A percentile compares a stretch with the other conserved stretches of the same genome.
Conservation (phyloP, 108 stramenopile genomes). For the Pseudonitzschia delicatissima region DNA sequence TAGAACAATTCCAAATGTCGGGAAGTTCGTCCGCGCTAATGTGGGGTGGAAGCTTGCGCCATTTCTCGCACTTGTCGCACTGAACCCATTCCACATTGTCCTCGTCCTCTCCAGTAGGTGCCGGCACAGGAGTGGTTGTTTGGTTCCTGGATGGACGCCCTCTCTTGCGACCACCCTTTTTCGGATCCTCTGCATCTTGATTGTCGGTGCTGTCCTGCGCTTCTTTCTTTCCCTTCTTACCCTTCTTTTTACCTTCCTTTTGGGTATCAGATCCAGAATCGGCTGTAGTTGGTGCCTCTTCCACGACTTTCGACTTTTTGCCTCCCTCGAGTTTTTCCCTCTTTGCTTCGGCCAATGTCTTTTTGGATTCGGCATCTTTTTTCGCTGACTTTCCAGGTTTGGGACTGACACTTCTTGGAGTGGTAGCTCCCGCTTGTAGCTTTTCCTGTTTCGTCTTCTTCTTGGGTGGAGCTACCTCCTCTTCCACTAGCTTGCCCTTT, state of each 20-base stretch:
- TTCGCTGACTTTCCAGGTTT: background rate
- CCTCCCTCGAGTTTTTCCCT: background rate
- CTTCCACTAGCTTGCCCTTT: background rate
- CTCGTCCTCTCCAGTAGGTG: constrained; percentile 25
- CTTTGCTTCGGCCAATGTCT: background rate
- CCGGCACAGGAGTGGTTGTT: background rate
- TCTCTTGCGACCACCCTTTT: constrained; percentile 33
- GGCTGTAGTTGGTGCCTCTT: background rate
- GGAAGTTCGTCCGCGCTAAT: constrained; percentile 71
- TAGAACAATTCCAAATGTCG: constrained; percentile 79
- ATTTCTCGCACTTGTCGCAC: constrained; percentile 86
- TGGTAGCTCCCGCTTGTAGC: background rate
- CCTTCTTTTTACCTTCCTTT: constrained; percentile 22
- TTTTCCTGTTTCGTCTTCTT: constrained; percentile 8
- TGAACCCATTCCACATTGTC: constrained; percentile 86
- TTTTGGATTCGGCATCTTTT: background rate
- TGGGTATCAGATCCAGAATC: constrained; percentile 12
- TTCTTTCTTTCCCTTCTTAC: constrained; percentile 10
- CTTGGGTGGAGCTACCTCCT: background rate
- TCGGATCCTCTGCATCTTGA: constrained; percentile 20
- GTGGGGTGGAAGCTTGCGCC: constrained; percentile 77
- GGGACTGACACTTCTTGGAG: background rate
- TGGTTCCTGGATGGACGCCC: constrained; percentile 34
- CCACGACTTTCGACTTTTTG: background rate
- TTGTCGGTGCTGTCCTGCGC: constrained; percentile 19